Conservation (phyloP, 2,329 filamentous ascomycete genomes). For the Ophiostoma montium region DNA sequence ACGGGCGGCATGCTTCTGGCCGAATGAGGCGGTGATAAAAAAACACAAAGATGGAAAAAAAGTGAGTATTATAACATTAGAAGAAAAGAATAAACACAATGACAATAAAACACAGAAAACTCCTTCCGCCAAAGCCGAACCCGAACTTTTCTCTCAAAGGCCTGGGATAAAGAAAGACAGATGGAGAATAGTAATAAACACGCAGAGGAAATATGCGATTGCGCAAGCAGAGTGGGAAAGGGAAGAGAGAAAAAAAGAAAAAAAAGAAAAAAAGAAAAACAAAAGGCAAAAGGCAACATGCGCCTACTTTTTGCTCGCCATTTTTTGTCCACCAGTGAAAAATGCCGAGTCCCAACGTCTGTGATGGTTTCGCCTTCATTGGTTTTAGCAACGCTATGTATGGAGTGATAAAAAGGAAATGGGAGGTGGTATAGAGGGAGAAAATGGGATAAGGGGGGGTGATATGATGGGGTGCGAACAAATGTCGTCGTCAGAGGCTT, state of each 20-base stretch:
- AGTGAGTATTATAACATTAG: background rate
- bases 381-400: conserved; percentile 1
- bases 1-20: background rate
- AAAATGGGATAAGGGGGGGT: too few species aligned
- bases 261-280: background rate
- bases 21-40: background rate
- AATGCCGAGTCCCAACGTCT: background rate
- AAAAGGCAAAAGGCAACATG: background rate
- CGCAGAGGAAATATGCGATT: background rate
- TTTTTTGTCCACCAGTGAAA: background rate
- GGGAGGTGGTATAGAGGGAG: too few species aligned
- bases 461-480: background rate
- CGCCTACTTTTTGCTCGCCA: background rate
- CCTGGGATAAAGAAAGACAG: background rate
- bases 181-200: background rate
- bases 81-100: background rate
- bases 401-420: background rate
- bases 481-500: background rate
- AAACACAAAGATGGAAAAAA: background rate
- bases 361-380: background rate
- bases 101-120: background rate
- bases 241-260: background rate
- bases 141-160: conserved; percentile 2
- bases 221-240: background rate
- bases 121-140: conserved; percentile 4